phyloP scores from a whole-genome alignment of 140 eudicot genomes.

The Senecio squalidus region DNA sequence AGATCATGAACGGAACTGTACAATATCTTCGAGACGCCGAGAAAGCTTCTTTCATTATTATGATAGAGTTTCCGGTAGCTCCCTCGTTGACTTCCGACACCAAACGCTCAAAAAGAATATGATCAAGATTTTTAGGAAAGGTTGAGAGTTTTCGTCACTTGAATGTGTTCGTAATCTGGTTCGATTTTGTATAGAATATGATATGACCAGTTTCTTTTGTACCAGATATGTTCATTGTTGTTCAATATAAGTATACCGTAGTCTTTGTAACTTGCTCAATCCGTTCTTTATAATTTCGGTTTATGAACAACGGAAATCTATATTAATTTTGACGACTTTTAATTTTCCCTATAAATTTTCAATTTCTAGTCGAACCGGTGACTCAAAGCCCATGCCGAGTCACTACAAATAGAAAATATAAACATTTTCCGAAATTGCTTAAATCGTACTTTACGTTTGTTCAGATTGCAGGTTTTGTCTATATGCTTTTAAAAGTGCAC shows the following conservation, averaged over 20 bases:
- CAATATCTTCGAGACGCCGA: conserved; percentile 88
- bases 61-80: conserved; percentile 61
- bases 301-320: no score
- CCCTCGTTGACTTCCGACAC: conserved; percentile 21
- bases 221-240: conserved; percentile 5
- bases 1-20: conserved; percentile 78
- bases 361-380: no score
- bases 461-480: no score
- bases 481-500: no score
- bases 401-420: no score
- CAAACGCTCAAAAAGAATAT: conserved; percentile 24
- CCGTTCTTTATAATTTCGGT: background rate
- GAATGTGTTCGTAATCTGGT: conserved; percentile 1
- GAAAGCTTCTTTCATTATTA: conserved; percentile 59
- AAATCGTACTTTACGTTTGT: no score
- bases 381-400: no score
- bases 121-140: background rate
- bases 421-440: no score
- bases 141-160: background rate
- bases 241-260: background rate
- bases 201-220: conserved; percentile 1
- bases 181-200: conserved; percentile 16
- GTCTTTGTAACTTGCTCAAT: conserved; percentile 14
- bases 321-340: no score
- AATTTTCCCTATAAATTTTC: no score